A percentile compares a stretch with the other conserved stretches of the same genome.
phyloP scores from a whole-genome alignment of 1,284 basidiomycete genomes.

The Apiotrichum akiyoshidainum region DNA sequence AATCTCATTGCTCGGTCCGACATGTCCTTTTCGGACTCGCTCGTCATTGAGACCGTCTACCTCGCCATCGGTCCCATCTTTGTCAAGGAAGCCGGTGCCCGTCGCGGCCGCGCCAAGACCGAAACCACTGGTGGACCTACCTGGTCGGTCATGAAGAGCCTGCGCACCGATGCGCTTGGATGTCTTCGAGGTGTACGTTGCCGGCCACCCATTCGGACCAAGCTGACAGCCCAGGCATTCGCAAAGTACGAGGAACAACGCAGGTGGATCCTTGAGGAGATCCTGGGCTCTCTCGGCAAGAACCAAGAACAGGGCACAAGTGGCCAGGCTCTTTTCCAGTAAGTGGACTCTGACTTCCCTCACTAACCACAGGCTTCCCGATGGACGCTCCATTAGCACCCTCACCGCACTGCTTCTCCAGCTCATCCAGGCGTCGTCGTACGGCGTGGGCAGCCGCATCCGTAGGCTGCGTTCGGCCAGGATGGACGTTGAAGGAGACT shows the following conservation, averaged over 20 bases:
- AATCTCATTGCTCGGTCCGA: constrained; percentile 52
- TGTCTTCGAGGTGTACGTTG: constrained; percentile 73
- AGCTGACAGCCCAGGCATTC: constrained; percentile 62
- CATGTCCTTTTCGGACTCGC: constrained; percentile 72
- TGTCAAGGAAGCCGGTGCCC: constrained; percentile 60
- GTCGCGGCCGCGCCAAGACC: constrained; percentile 54
- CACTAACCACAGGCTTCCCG: constrained; percentile 42
- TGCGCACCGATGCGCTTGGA: constrained; percentile 75
- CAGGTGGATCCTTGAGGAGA: constrained; percentile 94
- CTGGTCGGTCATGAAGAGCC: constrained; percentile 62
- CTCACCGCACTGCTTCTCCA: constrained; percentile 88
- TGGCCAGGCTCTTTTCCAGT: constrained; percentile 75
- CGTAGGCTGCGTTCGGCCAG: constrained; percentile 56
- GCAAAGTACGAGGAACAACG: constrained; percentile 84
- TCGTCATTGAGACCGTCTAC: constrained; percentile 87
- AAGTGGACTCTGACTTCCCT: constrained; percentile 23
- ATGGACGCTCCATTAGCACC: constrained; percentile 73
- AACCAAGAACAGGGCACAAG: constrained; percentile 83
- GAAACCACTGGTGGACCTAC: constrained; percentile 56
- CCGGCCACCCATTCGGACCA: constrained; percentile 1
- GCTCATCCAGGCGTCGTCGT: constrained; percentile 89
- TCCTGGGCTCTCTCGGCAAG: constrained; percentile 81
- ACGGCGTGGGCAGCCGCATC: constrained; percentile 58
- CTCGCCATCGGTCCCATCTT: constrained; percentile 91
- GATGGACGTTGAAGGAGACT: constrained; percentile 55